Conservation (phyloP, 768 basidiomycete species). For the Tephrocybe rancida region DNA sequence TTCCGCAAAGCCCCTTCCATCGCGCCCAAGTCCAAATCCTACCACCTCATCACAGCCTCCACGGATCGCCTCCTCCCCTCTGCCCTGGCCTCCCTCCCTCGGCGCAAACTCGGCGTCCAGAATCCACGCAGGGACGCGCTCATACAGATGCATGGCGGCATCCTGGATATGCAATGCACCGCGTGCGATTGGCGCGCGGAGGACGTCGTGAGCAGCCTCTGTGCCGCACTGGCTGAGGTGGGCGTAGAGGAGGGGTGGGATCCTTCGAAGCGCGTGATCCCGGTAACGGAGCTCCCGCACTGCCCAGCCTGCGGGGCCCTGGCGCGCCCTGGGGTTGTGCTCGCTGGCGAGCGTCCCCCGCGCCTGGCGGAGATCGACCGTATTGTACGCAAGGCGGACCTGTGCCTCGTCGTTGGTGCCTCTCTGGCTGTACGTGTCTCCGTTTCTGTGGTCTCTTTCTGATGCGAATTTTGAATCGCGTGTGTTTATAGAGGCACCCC, state of each 20-base stretch:
- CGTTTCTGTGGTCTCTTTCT: neutral
- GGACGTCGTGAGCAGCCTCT: slow-evolving; percentile 22
- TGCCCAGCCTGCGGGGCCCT: neutral
- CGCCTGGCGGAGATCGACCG: neutral
- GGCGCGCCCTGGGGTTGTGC: slow-evolving; percentile 3
- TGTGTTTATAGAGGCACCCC: neutral
- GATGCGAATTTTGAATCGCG: neutral
- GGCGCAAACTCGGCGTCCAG: neutral
- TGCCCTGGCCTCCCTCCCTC: slow-evolving; percentile 23
- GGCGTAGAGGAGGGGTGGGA: slow-evolving; percentile 16
- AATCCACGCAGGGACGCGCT: slow-evolving; percentile 8
- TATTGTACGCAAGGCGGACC: slow-evolving; percentile 1
- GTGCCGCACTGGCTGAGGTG: slow-evolving; percentile 25
- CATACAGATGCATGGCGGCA: slow-evolving; percentile 48
- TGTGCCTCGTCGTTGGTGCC: slow-evolving; percentile 2
- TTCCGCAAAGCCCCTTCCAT: slow-evolving; percentile 26
- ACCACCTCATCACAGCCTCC: slow-evolving; percentile 42
- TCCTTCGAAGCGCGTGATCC: slow-evolving; percentile 4
- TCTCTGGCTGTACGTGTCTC: neutral
- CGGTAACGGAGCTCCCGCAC: slow-evolving; percentile 2
- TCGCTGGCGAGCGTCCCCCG: neutral
- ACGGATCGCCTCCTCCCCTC: slow-evolving; percentile 38
- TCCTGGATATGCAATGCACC: slow-evolving; percentile 34
- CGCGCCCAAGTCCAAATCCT: slow-evolving; percentile 10
- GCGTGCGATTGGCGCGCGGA: slow-evolving; percentile 23